Conservation (phyloP, 768 basidiomycete species). For the Rhodosporidiobolus sp. region DNA sequence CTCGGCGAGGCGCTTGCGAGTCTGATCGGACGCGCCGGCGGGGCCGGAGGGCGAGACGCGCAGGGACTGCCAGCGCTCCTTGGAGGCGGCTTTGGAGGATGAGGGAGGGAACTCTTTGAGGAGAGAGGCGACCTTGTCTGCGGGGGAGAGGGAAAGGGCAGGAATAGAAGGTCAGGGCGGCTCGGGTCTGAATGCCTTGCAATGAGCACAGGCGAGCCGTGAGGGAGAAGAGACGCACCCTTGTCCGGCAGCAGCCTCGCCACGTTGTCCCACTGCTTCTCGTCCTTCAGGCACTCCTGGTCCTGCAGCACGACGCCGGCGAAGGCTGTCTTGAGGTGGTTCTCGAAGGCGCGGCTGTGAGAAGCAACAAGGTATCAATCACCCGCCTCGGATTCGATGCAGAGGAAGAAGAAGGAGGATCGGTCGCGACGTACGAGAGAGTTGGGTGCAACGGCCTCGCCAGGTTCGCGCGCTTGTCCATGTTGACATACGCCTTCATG, state of each 20-base stretch:
- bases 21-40: no score
- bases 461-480: conserved; percentile 77
- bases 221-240: conserved; percentile 44
- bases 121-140: conserved; percentile 5
- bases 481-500: conserved; percentile 73
- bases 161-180: neutral
- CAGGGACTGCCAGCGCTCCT: conserved; percentile 72
- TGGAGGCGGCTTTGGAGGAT: conserved; percentile 53
- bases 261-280: conserved; percentile 70
- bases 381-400: no score
- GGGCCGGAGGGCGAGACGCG: conserved; percentile 1
- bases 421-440: conserved; percentile 57
- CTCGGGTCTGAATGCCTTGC: no score
- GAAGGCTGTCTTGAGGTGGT: conserved; percentile 58
- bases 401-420: neutral
- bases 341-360: conserved; percentile 14
- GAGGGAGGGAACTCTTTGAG: neutral
- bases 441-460: conserved; percentile 65
- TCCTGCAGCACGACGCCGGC: conserved; percentile 66
- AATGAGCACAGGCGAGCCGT: neutral
- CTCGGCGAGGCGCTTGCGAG: neutral
- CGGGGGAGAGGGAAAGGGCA: neutral
- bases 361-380: neutral
- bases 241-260: conserved; percentile 71
- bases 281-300: conserved; percentile 74